Conservation (phyloP, 768 basidiomycete genomes). For the Termitomyces titanicus region DNA sequence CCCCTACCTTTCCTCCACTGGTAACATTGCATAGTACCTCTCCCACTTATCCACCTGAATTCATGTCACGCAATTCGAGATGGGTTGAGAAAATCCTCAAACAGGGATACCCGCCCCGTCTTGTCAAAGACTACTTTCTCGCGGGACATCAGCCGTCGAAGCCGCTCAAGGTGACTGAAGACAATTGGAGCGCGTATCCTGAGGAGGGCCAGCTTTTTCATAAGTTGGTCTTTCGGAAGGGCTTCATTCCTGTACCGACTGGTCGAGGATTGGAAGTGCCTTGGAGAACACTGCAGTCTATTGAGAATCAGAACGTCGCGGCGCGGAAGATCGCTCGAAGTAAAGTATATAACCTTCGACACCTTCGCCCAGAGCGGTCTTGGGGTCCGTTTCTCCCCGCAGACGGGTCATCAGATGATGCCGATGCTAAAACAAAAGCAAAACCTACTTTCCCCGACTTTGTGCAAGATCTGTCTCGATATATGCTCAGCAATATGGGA, state of each 20-base stretch:
- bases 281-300: neutral
- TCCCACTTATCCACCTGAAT: conserved; percentile 6
- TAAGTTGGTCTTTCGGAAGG: conserved; percentile 40
- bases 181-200: conserved; percentile 22
- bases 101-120: conserved; percentile 30
- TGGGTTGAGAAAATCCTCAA: conserved; percentile 31
- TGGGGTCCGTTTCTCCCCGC: conserved; percentile 35
- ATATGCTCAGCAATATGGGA: conserved; percentile 6
- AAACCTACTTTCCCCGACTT: conserved; percentile 10
- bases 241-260: conserved; percentile 31
- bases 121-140: conserved; percentile 22
- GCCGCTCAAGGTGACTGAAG: conserved; percentile 12
- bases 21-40: conserved; percentile 10
- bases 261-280: neutral
- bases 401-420: neutral
- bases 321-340: conserved; percentile 29
- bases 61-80: conserved; percentile 26
- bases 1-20: conserved; percentile 11
- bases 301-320: conserved; percentile 8
- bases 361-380: conserved; percentile 25
- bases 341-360: conserved; percentile 34
- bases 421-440: neutral
- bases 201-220: conserved; percentile 33
- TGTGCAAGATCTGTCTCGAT: conserved; percentile 11
- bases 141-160: conserved; percentile 8